A percentile compares a stretch with the other conserved stretches of the same genome.
Conservation (phyloP, 371 early-diverging fungal genomes). For the Syncephalastrum monosporum region DNA sequence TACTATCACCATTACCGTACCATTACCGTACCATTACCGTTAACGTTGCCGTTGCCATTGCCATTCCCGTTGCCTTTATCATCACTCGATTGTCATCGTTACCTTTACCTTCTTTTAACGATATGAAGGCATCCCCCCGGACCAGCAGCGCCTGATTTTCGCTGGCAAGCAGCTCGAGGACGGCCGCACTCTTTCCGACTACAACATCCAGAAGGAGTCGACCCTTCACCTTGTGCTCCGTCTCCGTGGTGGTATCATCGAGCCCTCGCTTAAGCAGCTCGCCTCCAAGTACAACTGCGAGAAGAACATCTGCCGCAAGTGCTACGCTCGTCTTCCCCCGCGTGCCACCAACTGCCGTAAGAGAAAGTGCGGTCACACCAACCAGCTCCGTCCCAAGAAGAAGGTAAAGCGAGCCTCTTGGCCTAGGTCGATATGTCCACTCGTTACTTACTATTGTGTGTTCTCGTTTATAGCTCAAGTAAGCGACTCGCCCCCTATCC, state of each 20-base stretch:
- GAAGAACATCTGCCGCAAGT: constrained; percentile 98
- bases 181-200: constrained; percentile 80
- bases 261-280: constrained; percentile 90
- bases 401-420: constrained; percentile 40
- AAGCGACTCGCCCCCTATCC: constrained; percentile 5
- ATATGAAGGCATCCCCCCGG: constrained; percentile 86
- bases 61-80: too few relatives aligned
- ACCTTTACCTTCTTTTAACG: not conserved
- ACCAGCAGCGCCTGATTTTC: constrained; percentile 99
- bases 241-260: constrained; percentile 91
- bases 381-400: constrained; percentile 96
- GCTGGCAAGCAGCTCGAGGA: constrained; percentile 99
- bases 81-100: not conserved
- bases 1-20: too few relatives aligned
- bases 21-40: too few relatives aligned
- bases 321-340: constrained; percentile 97
- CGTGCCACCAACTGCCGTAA: constrained; percentile 99
- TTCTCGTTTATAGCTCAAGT: constrained; percentile 17
- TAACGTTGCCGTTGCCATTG: too few relatives aligned
- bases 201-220: constrained; percentile 90
- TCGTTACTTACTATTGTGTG: not conserved
- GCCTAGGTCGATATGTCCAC: too few relatives aligned
- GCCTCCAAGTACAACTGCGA: constrained; percentile 98
- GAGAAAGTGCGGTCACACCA: constrained; percentile 98
- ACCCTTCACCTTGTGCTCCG: constrained; percentile 96